These are phyloP conservation scores for Guadua angustifolia DNA, from an alignment of 176 grass and related monocot species.

Conservation along the genomic window DNA sequence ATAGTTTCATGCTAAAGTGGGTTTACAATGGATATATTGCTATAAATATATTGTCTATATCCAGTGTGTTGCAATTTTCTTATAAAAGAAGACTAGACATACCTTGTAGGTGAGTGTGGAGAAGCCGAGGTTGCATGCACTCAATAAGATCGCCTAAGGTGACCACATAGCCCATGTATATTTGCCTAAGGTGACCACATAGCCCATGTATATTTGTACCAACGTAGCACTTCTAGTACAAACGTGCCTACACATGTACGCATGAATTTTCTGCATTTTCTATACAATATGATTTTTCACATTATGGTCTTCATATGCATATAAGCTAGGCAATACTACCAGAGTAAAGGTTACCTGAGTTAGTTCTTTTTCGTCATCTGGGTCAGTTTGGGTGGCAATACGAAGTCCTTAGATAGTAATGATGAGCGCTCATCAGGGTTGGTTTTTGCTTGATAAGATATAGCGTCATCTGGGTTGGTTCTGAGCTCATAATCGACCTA, in stretches of 20 bases:
- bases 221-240: background rate
- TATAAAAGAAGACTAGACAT: conserved; percentile 17
- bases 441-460: too few species aligned
- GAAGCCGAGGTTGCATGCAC: conserved; percentile 22
- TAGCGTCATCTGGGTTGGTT: too few species aligned
- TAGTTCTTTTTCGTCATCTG: too few species aligned
- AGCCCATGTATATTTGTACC: background rate
- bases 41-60: background rate
- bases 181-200: background rate
- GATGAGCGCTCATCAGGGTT: too few species aligned
- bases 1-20: too few species aligned
- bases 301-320: background rate
- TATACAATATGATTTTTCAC: background rate
- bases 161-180: background rate
- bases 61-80: background rate
- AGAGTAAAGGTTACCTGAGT: too few species aligned
- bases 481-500: too few species aligned
- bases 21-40: too few species aligned
- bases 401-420: too few species aligned
- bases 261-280: background rate
- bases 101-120: background rate
- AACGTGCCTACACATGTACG: background rate
- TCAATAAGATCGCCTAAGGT: conserved; percentile 15
- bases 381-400: too few species aligned
- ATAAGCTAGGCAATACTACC: background rate